Base-by-base conservation (phyloP, 225 moss, liverwort and hornwort species). In the Bryum argenteum region DNA sequence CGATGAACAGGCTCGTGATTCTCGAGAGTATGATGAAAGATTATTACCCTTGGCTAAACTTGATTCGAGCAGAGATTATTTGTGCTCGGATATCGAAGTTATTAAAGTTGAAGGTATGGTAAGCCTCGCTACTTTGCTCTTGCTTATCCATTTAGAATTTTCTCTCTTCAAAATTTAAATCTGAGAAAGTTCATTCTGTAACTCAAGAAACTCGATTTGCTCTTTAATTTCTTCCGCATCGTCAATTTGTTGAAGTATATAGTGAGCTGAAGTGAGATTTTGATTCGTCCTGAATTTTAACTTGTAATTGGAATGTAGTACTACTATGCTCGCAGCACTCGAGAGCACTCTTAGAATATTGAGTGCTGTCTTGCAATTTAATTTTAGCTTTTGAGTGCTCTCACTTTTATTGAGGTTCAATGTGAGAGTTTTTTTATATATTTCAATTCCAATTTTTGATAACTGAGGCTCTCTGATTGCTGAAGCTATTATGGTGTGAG, bases 21-120 rank as follows among this genome's bases (percentile, higher is more conserved):
- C 37, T n/a, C 43, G 70, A 8, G 54, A 54, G 66, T 26, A 5
- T 8, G 4, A 43, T 10, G 40, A 14, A 9, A 2, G 72, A 39
- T 26, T 72, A 16, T 66, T 33, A 4, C 39, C 72, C 2, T 66
- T 83, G 8, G 28, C 53, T 18, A 81, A n/a, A 3, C 54, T 87
- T 28, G 78, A 83, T 83, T 56, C 73, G n/a, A 66, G 42, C 20
- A 33, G 67, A 48, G 45, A 71, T 0, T 81, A 69, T 37, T 19
- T 79, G 40, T 79, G 77, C 69, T 47, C 65, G 9, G 79, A 53
- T 24, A 20, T 87, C 51, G 47, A 77, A 63, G 71, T 84, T 72
- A 68, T 82, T 14, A 54, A 75, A 67, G 57, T 68, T 81, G 79
- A 87, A 87, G 87, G 83, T 87, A 87, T 75, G 80, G 78, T 81